A percentile compares a stretch with the other conserved stretches of the same genome.
Conservation (phyloP, 2,329 filamentous ascomycete genomes). For the Dactylellina parvicollis region DNA sequence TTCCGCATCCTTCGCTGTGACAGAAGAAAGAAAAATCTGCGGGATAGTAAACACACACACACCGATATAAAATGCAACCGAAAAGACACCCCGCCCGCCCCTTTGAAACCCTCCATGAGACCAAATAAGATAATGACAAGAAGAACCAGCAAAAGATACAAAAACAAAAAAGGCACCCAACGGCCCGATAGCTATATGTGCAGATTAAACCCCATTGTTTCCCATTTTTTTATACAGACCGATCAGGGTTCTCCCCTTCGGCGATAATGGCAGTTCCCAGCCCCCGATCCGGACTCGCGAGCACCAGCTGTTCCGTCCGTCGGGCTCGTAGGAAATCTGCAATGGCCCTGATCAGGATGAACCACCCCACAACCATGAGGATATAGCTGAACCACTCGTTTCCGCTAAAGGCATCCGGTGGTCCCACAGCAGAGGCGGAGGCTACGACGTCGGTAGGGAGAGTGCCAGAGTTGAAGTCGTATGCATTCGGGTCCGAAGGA, state of each 20-base stretch:
- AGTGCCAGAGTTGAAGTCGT: slow-evolving; percentile 72
- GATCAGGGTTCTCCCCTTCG: slow-evolving; percentile 81
- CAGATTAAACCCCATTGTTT: background rate
- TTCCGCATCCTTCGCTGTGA: no score
- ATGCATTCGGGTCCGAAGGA: slow-evolving; percentile 86
- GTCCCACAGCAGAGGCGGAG: slow-evolving; percentile 61
- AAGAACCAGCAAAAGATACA: slow-evolving; percentile 25
- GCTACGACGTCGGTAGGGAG: slow-evolving; percentile 71
- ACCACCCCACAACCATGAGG: slow-evolving; percentile 98
- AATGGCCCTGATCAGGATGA: slow-evolving; percentile 92
- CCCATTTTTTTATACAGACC: slow-evolving; percentile 70
- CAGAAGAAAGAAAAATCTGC: background rate
- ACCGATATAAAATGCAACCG: slow-evolving; percentile 47
- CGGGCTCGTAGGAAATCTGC: slow-evolving; percentile 88
- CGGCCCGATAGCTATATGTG: background rate
- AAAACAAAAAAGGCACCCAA: background rate
- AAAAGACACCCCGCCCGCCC: slow-evolving; percentile 34
- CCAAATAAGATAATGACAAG: slow-evolving; percentile 3
- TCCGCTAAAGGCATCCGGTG: slow-evolving; percentile 70
- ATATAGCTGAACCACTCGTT: slow-evolving; percentile 91
- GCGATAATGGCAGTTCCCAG: slow-evolving; percentile 86
- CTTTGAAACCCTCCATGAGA: slow-evolving; percentile 4
- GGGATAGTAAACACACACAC: slow-evolving; percentile 4
- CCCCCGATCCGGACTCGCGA: slow-evolving; percentile 91
- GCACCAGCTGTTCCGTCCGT: slow-evolving; percentile 88